A percentile compares a stretch with the other conserved stretches of the same genome.
Evolutionary conservation across 257 asterid genomes (phyloP).

Genomic region (Mitragyna speciosa): DNA sequence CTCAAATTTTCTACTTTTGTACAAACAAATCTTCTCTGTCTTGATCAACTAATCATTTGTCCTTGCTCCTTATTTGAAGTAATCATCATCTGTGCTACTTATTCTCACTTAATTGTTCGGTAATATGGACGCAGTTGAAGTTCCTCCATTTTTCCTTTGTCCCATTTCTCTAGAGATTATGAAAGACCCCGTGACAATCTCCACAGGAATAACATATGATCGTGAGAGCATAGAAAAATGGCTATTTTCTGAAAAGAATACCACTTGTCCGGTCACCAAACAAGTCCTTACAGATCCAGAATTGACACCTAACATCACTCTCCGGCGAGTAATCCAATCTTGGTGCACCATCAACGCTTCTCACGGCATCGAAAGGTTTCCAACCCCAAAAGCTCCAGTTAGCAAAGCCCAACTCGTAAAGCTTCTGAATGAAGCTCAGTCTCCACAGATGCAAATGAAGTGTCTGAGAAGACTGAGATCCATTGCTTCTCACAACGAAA

Average conservation of each 20-base stretch:
- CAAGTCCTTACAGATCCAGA: slow-evolving; percentile 45
- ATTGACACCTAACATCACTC: slow-evolving; percentile 67
- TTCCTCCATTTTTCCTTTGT: slow-evolving; percentile 76
- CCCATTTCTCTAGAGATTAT: slow-evolving; percentile 74
- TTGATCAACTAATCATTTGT: not conserved
- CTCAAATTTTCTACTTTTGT: not conserved
- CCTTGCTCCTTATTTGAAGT: not conserved
- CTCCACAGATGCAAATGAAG: slow-evolving; percentile 37
- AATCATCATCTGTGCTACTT: not conserved
- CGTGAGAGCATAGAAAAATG: slow-evolving; percentile 74
- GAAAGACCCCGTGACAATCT: slow-evolving; percentile 76
- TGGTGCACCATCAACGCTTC: slow-evolving; percentile 76
- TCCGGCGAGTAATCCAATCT: slow-evolving; percentile 76
- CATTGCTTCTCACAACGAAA: slow-evolving; percentile 54
- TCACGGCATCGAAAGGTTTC: slow-evolving; percentile 60
- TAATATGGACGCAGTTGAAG: slow-evolving; percentile 53
- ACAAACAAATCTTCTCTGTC: not conserved
- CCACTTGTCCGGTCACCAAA: slow-evolving; percentile 67
- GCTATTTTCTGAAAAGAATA: slow-evolving; percentile 48
- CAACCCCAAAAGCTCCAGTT: slow-evolving; percentile 72
- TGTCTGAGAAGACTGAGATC: slow-evolving; percentile 52
- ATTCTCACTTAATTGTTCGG: not conserved
- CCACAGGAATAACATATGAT: slow-evolving; percentile 85
- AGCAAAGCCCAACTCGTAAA: slow-evolving; percentile 51
- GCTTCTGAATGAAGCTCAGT: slow-evolving; percentile 43